These are phyloP conservation scores for Rhizopogon roseolus DNA, from an alignment of 768 basidiomycete species.

Conservation along the genomic window DNA sequence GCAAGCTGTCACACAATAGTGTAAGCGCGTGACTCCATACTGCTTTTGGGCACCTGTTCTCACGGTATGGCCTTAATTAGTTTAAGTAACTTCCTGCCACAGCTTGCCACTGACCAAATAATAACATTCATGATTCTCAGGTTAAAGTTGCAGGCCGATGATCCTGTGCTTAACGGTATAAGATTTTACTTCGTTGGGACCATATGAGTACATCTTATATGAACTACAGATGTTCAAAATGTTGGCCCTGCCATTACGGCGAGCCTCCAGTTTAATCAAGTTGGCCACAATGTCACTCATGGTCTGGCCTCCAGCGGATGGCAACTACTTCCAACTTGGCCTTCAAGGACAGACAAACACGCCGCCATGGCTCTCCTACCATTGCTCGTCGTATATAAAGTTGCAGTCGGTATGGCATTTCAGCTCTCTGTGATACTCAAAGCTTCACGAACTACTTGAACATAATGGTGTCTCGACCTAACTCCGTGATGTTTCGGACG, in stretches of 20 bases:
- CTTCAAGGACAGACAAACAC: not conserved
- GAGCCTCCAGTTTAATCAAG: not conserved
- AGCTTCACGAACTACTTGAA: not conserved
- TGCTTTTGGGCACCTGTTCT: too few relatives aligned
- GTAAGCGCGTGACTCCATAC: too few relatives aligned
- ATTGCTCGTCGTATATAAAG: not conserved
- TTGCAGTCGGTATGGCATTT: too few relatives aligned
- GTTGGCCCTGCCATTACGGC: not conserved
- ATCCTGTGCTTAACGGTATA: not conserved
- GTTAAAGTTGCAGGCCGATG: not conserved
- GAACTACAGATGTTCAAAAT: not conserved
- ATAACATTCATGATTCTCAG: too few relatives aligned
- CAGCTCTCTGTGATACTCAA: not conserved
- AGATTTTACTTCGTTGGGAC: not conserved
- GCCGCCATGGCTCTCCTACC: not conserved
- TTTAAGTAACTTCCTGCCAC: too few relatives aligned
- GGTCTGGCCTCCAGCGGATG: not conserved
- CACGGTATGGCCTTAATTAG: too few relatives aligned
- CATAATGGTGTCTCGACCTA: not conserved
- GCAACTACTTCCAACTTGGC: not conserved
- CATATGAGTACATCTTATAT: too few relatives aligned
- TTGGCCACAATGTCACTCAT: not conserved
- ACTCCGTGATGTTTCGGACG: not conserved
- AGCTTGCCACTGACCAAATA: too few relatives aligned
- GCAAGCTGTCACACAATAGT: too few relatives aligned